Base-by-base conservation (phyloP, 805 yeast genomes). In the Myxozyma neotropica region DNA sequence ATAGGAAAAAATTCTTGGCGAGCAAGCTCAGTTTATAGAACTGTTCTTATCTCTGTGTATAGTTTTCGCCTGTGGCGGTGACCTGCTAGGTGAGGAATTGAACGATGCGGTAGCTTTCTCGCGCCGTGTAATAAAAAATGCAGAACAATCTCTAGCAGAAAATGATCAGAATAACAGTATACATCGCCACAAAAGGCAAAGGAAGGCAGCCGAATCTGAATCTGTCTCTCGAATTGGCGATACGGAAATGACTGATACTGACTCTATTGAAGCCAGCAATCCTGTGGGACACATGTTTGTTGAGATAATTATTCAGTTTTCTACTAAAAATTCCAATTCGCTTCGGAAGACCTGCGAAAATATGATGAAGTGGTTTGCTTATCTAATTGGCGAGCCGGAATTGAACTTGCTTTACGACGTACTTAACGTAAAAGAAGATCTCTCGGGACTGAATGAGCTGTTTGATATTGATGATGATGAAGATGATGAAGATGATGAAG, bases 381-480 rank as follows among this genome's bases (percentile, higher is more conserved):
- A 27, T 19, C 15, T 53, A 12, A 23, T 55, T 19, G 48, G 44
- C 17, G 50, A 27, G 36, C 61, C 58, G n/a, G 54, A 42, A 15
- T 33, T 59, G 17, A 44, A 40, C 26, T 15, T 50, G 13, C 43
- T 55, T n/a, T 56, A 56, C 27, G 51, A 59, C 15, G 58, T 59
- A 15, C 46, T 59, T 19, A 33, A 23, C 23, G 42, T 54, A 12
- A 57, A 50, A 27, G 64, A 59, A 50, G 53, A 42, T n/a, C 17
- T 56, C 27, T 49, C 31, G 7, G 64, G 64, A 15, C 51, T 57
- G 47, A 57, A 56, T 36, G 61, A 56, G 40, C 13, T 59, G 55
- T 59, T 59, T 57, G 55, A 53, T 39, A 53, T 52, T 21, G 48
- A 49, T 19, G 43, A 42, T 12, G 63, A 59, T 15, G 59, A 50